A percentile compares a stretch with the other conserved stretches of the same genome.
Evolutionary conservation across 2,329 filamentous ascomycete species (phyloP).

Genomic region (Penicillium sp.): DNA sequence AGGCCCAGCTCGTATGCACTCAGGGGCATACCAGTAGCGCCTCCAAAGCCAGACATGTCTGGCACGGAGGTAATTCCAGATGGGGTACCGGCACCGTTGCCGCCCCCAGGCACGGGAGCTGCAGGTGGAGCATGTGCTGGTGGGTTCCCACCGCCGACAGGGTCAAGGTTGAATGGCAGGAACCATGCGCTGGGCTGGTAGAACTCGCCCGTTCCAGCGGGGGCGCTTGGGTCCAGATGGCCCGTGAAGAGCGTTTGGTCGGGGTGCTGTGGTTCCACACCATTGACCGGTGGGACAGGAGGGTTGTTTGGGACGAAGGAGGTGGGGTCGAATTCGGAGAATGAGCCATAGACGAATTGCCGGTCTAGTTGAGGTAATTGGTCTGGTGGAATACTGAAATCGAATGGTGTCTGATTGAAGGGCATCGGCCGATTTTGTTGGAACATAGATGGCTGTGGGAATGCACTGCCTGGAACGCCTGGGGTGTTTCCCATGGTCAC

Average conservation of each 20-base stretch:
- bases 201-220: slow-evolving; percentile 38
- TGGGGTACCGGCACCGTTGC: slow-evolving; percentile 1
- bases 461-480: slow-evolving; percentile 34
- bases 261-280: slow-evolving; percentile 21
- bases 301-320: slow-evolving; percentile 34
- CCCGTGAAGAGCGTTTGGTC: slow-evolving; percentile 36
- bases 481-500: slow-evolving; percentile 31
- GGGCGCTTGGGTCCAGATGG: slow-evolving; percentile 36
- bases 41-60: slow-evolving; percentile 25
- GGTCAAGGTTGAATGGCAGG: slow-evolving; percentile 87
- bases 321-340: slow-evolving; percentile 55
- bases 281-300: slow-evolving; percentile 29
- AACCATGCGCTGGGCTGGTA: slow-evolving; percentile 72
- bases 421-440: slow-evolving; percentile 29
- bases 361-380: slow-evolving; percentile 68
- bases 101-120: slow-evolving; percentile 12
- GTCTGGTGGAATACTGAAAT: slow-evolving; percentile 40
- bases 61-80: slow-evolving; percentile 3
- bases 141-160: slow-evolving; percentile 37
- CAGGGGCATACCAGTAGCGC: slow-evolving; percentile 24
- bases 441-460: slow-evolving; percentile 40
- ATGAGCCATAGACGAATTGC: slow-evolving; percentile 73
- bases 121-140: slow-evolving; percentile 11
- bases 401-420: slow-evolving; percentile 37
- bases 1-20: slow-evolving; percentile 31